Evolutionary conservation across 192 early-diverging fungal genomes (phyloP).

Genomic region (Radiomyces spectabilis): DNA sequence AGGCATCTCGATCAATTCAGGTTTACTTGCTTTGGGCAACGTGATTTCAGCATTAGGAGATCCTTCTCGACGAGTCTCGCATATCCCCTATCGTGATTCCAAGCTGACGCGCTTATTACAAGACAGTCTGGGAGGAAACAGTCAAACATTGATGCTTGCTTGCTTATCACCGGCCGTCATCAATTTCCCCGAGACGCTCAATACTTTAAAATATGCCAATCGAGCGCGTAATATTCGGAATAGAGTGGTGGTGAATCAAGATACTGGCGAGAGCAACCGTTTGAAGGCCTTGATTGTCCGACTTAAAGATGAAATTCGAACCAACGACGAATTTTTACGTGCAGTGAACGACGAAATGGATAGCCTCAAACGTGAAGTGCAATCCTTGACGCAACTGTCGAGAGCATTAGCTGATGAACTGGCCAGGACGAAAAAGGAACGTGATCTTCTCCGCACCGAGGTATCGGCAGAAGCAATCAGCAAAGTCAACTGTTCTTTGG

Average conservation of each 20-base stretch:
- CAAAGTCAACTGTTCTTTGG: too few species aligned
- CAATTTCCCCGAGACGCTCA: slow-evolving; percentile 82
- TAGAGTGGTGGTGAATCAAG: background rate
- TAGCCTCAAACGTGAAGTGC: slow-evolving; percentile 2
- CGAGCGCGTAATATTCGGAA: slow-evolving; percentile 84
- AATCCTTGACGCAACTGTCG: too few species aligned
- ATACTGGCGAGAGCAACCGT: too few species aligned
- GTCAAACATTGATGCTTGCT: slow-evolving; percentile 89
- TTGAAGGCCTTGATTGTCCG: background rate
- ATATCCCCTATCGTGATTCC: slow-evolving; percentile 93
- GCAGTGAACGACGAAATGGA: slow-evolving; percentile 25
- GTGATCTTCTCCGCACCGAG: too few species aligned
- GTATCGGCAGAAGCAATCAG: too few species aligned
- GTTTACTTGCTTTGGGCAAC: slow-evolving; percentile 91
- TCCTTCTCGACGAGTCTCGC: slow-evolving; percentile 44
- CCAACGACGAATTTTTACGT: slow-evolving; percentile 6
- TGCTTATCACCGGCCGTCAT: slow-evolving; percentile 78
- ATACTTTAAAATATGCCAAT: slow-evolving; percentile 97
- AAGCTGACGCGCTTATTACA: slow-evolving; percentile 95
- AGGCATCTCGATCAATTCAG: slow-evolving; percentile 94
- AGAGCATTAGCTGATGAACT: too few species aligned
- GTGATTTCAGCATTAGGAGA: slow-evolving; percentile 96
- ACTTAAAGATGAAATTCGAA: slow-evolving; percentile 6
- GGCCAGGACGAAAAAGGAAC: too few species aligned
- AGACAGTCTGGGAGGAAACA: slow-evolving; percentile 92